Conservation (phyloP, 208 protist genomes). For the Phytomonas sp. region DNA sequence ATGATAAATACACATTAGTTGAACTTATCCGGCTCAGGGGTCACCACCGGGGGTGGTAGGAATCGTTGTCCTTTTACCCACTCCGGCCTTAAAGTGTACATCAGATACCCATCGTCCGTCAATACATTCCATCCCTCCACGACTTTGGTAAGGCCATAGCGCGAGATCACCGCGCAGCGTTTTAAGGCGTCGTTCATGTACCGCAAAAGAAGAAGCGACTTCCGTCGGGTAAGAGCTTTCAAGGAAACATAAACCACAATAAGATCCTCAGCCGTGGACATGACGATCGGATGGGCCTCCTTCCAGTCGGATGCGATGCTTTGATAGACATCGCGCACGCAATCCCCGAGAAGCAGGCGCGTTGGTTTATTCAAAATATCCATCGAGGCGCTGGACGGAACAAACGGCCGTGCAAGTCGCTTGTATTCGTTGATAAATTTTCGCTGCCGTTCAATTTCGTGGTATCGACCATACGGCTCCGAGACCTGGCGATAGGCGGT, state of each 20-base stretch:
- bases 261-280: constrained; percentile 85
- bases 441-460: constrained; percentile 54
- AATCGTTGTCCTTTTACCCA: constrained; percentile 74
- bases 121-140: constrained; percentile 77
- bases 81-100: constrained; percentile 83
- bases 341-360: constrained; percentile 75
- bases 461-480: constrained; percentile 61
- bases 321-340: constrained; percentile 58
- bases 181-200: constrained; percentile 80
- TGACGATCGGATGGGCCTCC: constrained; percentile 52
- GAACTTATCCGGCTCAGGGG: constrained; percentile 10
- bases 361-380: constrained; percentile 45
- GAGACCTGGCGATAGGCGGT: constrained; percentile 22
- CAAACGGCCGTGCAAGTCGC: constrained; percentile 57
- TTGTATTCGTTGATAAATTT: constrained; percentile 64
- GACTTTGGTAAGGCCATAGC: constrained; percentile 68
- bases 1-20: neutral
- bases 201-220: constrained; percentile 34
- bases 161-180: constrained; percentile 43
- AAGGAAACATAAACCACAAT: constrained; percentile 79
- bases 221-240: constrained; percentile 26
- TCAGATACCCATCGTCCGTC: constrained; percentile 74
- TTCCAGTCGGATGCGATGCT: constrained; percentile 63
- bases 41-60: constrained; percentile 43
- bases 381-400: constrained; percentile 23